Conservation (phyloP, 768 basidiomycete genomes). For the Boletus tylopilopsis region DNA sequence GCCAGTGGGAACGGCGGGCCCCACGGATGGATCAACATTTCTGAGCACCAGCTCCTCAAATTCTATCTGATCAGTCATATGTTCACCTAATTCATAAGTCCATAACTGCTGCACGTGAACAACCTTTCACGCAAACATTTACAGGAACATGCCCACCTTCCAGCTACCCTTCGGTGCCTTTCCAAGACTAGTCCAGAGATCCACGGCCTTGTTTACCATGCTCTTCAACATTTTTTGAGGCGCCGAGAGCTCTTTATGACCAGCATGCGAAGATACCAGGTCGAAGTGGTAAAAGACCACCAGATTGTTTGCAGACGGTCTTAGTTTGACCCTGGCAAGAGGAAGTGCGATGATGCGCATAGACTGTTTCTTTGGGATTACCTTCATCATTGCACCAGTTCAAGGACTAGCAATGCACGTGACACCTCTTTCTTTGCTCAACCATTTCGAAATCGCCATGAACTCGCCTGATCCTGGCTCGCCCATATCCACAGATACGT, state of each 20-base stretch:
- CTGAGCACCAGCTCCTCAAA: conserved; percentile 80
- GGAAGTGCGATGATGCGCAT: conserved; percentile 51
- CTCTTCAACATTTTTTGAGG: conserved; percentile 36
- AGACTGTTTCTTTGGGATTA: conserved; percentile 17
- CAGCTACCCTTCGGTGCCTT: conserved; percentile 62
- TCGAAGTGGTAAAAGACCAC: conserved; percentile 43
- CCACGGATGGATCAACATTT: conserved; percentile 64
- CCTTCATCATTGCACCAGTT: conserved; percentile 14
- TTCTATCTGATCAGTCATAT: conserved; percentile 65
- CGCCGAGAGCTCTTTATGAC: conserved; percentile 32
- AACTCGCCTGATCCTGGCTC: conserved; percentile 37
- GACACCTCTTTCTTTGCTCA: not conserved
- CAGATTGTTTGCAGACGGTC: conserved; percentile 16
- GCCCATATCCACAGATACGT: conserved; percentile 36
- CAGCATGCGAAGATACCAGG: conserved; percentile 26
- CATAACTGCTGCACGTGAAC: conserved; percentile 42
- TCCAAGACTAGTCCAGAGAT: conserved; percentile 65
- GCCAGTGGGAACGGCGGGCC: conserved; percentile 42
- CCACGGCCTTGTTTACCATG: conserved; percentile 48
- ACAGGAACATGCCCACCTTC: conserved; percentile 50
- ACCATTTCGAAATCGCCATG: conserved; percentile 21
- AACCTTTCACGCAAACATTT: conserved; percentile 1
- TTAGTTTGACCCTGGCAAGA: conserved; percentile 25
- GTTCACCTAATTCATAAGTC: conserved; percentile 62
- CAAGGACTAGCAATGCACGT: conserved; percentile 14